Percentiles rank a stretch among this genome's conserved stretches.
Conservation (phyloP, 2,329 filamentous ascomycete species). For the Pestalotiopsis sp. region DNA sequence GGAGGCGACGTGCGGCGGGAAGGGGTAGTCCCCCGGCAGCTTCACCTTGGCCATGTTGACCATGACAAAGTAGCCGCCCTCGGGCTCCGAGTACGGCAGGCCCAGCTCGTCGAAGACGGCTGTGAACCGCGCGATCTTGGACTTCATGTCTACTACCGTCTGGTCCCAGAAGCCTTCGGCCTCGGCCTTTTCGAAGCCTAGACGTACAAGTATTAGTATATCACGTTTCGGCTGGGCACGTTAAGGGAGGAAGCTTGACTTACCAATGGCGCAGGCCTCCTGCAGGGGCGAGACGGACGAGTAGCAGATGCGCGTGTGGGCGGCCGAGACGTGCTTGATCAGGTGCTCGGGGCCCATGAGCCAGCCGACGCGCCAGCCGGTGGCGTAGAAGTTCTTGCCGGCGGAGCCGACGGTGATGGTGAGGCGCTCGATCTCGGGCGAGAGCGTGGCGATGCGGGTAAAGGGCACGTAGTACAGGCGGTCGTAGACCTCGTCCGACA, state of each 20-base stretch:
- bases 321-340: constrained; percentile 88
- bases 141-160: constrained; percentile 84
- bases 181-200: constrained; percentile 85
- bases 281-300: constrained; percentile 91
- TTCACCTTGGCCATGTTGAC: constrained; percentile 90
- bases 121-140: constrained; percentile 86
- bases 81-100: constrained; percentile 85
- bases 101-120: constrained; percentile 75
- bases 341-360: constrained; percentile 87
- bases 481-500: constrained; percentile 94
- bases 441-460: constrained; percentile 87
- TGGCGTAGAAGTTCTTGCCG: constrained; percentile 98
- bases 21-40: constrained; percentile 81
- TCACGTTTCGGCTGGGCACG: background rate
- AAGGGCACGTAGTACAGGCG: constrained; percentile 94
- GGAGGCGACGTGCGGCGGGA: constrained; percentile 84
- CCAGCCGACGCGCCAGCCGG: constrained; percentile 95
- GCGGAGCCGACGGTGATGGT: constrained; percentile 94
- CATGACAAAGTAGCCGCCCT: constrained; percentile 96
- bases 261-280: constrained; percentile 85
- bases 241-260: constrained; percentile 17
- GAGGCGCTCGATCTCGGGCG: constrained; percentile 83
- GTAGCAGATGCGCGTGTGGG: constrained; percentile 96
- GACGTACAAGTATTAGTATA: background rate
- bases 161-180: constrained; percentile 84